Base-by-base conservation (phyloP, 108 stramenopile species). In the Nitzschia putrida region DNA sequence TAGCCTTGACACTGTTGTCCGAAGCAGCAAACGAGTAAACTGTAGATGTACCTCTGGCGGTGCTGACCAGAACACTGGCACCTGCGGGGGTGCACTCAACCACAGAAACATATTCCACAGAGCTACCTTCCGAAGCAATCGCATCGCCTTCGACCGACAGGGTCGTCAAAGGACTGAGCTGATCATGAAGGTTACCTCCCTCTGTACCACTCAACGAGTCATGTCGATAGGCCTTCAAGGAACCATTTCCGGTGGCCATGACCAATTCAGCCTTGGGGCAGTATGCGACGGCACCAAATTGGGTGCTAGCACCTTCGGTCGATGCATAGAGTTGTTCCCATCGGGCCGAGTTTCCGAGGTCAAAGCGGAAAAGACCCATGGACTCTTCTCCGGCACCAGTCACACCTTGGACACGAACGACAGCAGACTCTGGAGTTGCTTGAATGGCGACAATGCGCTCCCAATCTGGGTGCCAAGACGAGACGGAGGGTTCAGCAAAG, bases 1-100 rank as follows among this genome's bases (percentile, higher is more conserved):
- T 79, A n/a, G 52, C 49, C 23, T 39, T 41, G 23, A 73, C 57
- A 7, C 20, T 54, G 10, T 49, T 57, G 24, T 51, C 57, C 0
- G 22, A 24, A 10, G 0, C 64, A 0, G 77, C 64, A 9, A 85
- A 64, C 3, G 61, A 52, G 34, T 86, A 38, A 21, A 74, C 63
- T 7, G 69, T 66, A 9, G 89, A 88, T 37, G 74, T 79, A 6
- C 89, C 89, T 10, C 79, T 68, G 8, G 64, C 53, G 2, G 88
- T 77, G 26, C 84, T 76, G 22, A 88, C 47, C 16, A 83, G 73
- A 12, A 79, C 66, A 10, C 80, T 73, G 59, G 80, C 76, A 43
- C 26, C 67, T 38, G 69, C 44, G 0, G 37, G 13, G 9, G 69
- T 55, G 52, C 87, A 88, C 21, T 78, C 71, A n/a, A 88, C 50